A percentile compares a stretch with the other conserved stretches of the same genome.
Conservation (phyloP, 2,329 filamentous ascomycete species). For the Ophiostoma populinum region DNA sequence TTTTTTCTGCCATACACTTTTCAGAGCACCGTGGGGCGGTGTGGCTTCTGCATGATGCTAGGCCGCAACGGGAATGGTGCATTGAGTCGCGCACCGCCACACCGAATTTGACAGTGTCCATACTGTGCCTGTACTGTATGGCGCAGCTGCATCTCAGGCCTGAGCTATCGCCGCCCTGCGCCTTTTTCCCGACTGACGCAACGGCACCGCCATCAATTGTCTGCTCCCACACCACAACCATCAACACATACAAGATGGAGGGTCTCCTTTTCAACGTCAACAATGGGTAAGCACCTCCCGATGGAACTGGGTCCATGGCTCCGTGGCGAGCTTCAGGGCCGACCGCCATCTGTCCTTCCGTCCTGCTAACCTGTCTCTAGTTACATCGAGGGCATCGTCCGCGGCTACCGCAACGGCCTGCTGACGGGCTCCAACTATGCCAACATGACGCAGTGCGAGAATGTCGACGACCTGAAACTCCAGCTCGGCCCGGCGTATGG, state of each 20-base stretch:
- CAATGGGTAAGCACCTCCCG: constrained; percentile 47
- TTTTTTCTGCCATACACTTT: constrained; percentile 13
- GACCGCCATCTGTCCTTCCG: too few relatives aligned
- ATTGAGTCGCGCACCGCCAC: constrained; percentile 1
- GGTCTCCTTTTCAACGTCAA: constrained; percentile 89
- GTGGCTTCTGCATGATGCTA: constrained; percentile 7
- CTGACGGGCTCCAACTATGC: constrained; percentile 80
- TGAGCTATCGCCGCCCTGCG: constrained; percentile 6
- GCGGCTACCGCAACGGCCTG: constrained; percentile 88
- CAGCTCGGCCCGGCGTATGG: constrained; percentile 94
- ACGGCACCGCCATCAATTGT: constrained; percentile 7
- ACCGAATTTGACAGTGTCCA: neutral
- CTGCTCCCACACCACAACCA: constrained; percentile 5
- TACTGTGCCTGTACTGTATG: neutral
- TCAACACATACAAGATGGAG: constrained; percentile 45
- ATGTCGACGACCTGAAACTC: constrained; percentile 93
- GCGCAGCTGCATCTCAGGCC: neutral
- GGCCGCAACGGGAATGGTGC: constrained; percentile 1
- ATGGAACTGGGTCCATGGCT: too few relatives aligned
- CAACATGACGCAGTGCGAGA: constrained; percentile 96
- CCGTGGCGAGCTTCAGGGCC: neutral
- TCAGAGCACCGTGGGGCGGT: constrained; percentile 8
- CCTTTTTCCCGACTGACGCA: constrained; percentile 6
- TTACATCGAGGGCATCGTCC: constrained; percentile 93
- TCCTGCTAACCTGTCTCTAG: constrained; percentile 27